A percentile compares a stretch with the other conserved stretches of the same genome.
Conservation (phyloP, 2,329 filamentous ascomycete genomes). For the Stagonosporopsis rhizophila region DNA sequence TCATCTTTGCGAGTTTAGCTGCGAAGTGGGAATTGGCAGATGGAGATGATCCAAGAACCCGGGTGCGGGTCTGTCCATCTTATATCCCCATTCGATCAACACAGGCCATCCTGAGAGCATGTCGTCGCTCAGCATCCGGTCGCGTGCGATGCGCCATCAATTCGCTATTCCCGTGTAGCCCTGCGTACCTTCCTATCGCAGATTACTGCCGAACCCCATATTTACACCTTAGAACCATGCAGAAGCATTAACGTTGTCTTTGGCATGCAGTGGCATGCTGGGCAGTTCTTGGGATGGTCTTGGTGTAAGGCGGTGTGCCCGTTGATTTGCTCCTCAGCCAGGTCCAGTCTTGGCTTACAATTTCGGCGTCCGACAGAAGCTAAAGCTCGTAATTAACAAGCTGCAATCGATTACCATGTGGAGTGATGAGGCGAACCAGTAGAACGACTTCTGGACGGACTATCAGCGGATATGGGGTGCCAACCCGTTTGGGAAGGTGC, state of each 20-base stretch:
- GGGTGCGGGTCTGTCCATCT: constrained; percentile 20
- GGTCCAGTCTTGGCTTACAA: constrained; percentile 29
- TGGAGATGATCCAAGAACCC: constrained; percentile 26
- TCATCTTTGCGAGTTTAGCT: constrained; percentile 40
- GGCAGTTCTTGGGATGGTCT: constrained; percentile 28
- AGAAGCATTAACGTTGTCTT: constrained; percentile 26
- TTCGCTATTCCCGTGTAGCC: constrained; percentile 16
- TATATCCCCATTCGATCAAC: constrained; percentile 22
- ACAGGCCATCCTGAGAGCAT: constrained; percentile 2
- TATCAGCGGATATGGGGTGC: constrained; percentile 1
- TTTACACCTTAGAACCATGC: constrained; percentile 34
- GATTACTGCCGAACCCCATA: constrained; percentile 38
- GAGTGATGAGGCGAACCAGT: constrained; percentile 14
- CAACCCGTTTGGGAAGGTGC: constrained; percentile 30
- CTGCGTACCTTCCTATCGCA: constrained; percentile 46
- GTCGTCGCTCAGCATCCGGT: constrained; percentile 17
- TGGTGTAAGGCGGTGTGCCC: constrained; percentile 18
- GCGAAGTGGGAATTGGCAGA: constrained; percentile 30
- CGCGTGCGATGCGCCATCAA: constrained; percentile 26
- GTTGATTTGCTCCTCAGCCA: constrained; percentile 23
- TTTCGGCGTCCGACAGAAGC: constrained; percentile 18
- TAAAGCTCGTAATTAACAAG: constrained; percentile 16
- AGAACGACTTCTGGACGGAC: constrained; percentile 5
- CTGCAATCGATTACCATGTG: constrained; percentile 13
- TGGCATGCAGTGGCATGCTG: constrained; percentile 26